Base-by-base conservation (phyloP, 1,284 basidiomycete genomes). In the Anthracocystis walkeri region DNA sequence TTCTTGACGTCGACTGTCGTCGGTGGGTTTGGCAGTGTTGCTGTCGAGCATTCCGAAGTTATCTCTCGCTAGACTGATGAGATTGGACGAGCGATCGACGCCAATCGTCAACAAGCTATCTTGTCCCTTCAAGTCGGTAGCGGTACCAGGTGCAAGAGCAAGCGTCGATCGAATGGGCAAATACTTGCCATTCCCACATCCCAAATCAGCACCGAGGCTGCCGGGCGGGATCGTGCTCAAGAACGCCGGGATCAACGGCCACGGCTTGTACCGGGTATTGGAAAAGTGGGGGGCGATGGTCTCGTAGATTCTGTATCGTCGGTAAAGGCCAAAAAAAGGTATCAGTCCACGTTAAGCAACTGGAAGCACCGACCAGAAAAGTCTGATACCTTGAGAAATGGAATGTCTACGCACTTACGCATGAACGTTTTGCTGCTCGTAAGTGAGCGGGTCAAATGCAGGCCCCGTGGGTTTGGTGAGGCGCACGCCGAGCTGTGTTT, bases 131-230 rank as follows among this genome's bases (percentile, higher is more conserved):
- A n/a, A 2, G 23, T 42, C 49, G 29, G 20, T 27, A 12, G 50
- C 7, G 7, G 45, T 38, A 2, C 4, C 48, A 20, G 20, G 23
- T 18, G 42, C 7, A 35, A 58, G 52, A 7, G 54, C 66, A 0
- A 82, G 59, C 8, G 61, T 69, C 31, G 84, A 84, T 6, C 80
- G 64, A 18, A 84, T 63, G 7, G 80, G 81, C 1, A 99, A 89
- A 85, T 98, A 98, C 88, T 98, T 98, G 49, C 97, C 97, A 78
- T 99, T 99, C 0, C 97, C 97, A 20, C 94, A 95, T 8, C 97
- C 97, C 12, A 94, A 91, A 85, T 99, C 97, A 16, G 97, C 89
- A 6, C 97, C 96, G 23, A 98, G 86, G 84, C 90, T 92, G 23
- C 93, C 92, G 8, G 90, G 86, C 3, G 93, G 90, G 2, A 98